Evolutionary conservation across 345 rosid genomes (phyloP).

Genomic region (Salix suchowensis): DNA sequence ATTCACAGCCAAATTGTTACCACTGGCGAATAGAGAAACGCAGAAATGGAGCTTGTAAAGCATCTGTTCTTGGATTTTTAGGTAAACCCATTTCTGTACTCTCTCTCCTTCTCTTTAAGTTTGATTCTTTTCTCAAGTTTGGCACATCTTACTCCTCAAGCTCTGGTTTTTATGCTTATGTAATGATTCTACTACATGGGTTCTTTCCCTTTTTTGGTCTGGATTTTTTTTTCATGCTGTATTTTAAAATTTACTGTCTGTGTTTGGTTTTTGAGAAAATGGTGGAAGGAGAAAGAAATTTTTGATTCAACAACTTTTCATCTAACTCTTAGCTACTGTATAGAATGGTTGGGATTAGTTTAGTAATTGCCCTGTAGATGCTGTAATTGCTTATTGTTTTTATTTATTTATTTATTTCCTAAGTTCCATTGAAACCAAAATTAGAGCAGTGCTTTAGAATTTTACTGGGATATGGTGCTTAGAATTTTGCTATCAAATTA

Average conservation of each 20-base stretch:
- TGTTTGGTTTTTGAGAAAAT: neutral
- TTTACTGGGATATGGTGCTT: neutral
- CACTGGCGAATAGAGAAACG: neutral
- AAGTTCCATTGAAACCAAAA: neutral
- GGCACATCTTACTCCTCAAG: neutral
- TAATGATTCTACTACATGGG: neutral
- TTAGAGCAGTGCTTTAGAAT: neutral
- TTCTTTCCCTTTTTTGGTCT: neutral
- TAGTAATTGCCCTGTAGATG: neutral
- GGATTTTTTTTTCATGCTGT: neutral
- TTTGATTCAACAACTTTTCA: neutral
- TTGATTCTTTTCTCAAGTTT: neutral
- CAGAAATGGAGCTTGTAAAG: neutral
- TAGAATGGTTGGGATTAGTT: neutral
- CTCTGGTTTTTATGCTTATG: neutral
- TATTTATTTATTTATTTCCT: neutral
- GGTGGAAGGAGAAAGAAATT: neutral
- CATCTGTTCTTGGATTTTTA: neutral
- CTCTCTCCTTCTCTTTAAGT: neutral
- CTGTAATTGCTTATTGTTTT: neutral
- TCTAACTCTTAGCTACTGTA: neutral
- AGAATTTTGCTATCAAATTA: neutral
- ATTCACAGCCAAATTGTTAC: neutral
- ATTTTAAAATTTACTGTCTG: neutral
- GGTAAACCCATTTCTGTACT: neutral